phyloP scores from a whole-genome alignment of 106 monocot genomes.

The Dactylorhiza incarnata region DNA sequence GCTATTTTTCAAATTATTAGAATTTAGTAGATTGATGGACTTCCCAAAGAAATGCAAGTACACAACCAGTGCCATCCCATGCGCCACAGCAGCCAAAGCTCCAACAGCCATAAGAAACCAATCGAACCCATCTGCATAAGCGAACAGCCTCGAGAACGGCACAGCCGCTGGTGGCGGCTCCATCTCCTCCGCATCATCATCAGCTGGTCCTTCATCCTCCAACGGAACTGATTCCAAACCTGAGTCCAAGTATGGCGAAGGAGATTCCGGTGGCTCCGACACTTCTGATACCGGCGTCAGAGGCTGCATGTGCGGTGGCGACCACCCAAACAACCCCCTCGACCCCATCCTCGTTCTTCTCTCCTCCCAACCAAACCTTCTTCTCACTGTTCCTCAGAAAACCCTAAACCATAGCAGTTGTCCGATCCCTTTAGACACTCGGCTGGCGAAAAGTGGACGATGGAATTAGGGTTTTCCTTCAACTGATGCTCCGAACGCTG shows the following conservation, averaged over 20 bases:
- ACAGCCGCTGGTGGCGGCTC: constrained; percentile 52
- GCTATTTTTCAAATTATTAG: not conserved
- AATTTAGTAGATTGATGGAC: constrained; percentile 33
- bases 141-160: constrained; percentile 54
- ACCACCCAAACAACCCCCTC: constrained; percentile 22
- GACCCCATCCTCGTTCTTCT: not conserved
- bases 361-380: not conserved
- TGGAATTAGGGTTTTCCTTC: not conserved
- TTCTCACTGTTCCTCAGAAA: not conserved
- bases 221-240: constrained; percentile 13
- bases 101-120: constrained; percentile 55
- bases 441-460: not conserved
- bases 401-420: constrained; percentile 1
- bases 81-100: constrained; percentile 48
- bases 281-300: constrained; percentile 73
- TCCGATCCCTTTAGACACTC: not conserved
- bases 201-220: constrained; percentile 20
- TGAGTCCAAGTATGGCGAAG: constrained; percentile 37
- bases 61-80: constrained; percentile 47
- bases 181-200: constrained; percentile 36
- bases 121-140: constrained; percentile 46
- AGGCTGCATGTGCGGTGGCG: constrained; percentile 40
- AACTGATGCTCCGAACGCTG: not conserved
- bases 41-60: constrained; percentile 58
- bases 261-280: constrained; percentile 66